A percentile compares a stretch with the other conserved stretches of the same genome.
Evolutionary conservation across 371 early-diverging fungal genomes (phyloP).

Genomic region (Circinella minor): DNA sequence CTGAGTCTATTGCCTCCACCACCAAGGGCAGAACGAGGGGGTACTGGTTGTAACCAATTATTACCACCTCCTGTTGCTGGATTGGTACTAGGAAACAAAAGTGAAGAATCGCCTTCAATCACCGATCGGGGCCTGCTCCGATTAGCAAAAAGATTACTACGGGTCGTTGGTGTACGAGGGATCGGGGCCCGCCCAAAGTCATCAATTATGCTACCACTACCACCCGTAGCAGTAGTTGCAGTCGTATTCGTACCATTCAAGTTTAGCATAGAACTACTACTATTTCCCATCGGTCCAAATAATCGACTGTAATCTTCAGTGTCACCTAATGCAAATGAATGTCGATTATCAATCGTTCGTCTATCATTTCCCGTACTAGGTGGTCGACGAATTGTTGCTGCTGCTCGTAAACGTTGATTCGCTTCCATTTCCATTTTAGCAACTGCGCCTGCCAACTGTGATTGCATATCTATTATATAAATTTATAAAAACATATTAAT

Average conservation of each 20-base stretch:
- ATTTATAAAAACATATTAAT: too few relatives aligned
- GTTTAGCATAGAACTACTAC: conserved; percentile 11
- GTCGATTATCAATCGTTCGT: conserved; percentile 57
- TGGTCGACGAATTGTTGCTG: conserved; percentile 55
- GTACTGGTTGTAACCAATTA: conserved; percentile 34
- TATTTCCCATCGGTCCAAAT: conserved; percentile 32
- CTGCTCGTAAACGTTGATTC: conserved; percentile 57
- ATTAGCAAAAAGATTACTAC: conserved; percentile 12
- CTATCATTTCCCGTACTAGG: conserved; percentile 23
- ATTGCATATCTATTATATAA: conserved; percentile 51
- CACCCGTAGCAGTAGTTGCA: not conserved
- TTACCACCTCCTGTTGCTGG: conserved; percentile 16
- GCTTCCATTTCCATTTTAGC: conserved; percentile 67
- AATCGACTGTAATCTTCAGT: conserved; percentile 60
- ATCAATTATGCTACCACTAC: conserved; percentile 19
- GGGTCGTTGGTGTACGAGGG: conserved; percentile 12
- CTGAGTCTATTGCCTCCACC: conserved; percentile 15
- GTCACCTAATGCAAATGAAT: conserved; percentile 73
- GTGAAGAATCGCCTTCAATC: conserved; percentile 47
- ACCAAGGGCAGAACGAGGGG: conserved; percentile 1
- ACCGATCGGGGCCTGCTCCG: conserved; percentile 50
- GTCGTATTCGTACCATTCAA: not conserved
- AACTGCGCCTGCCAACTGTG: conserved; percentile 64
- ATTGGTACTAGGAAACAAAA: conserved; percentile 25
- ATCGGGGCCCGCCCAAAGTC: conserved; percentile 18